Evolutionary conservation across 352 stramenopile species (phyloP).

Genomic region (Globisporangium emineosum): DNA sequence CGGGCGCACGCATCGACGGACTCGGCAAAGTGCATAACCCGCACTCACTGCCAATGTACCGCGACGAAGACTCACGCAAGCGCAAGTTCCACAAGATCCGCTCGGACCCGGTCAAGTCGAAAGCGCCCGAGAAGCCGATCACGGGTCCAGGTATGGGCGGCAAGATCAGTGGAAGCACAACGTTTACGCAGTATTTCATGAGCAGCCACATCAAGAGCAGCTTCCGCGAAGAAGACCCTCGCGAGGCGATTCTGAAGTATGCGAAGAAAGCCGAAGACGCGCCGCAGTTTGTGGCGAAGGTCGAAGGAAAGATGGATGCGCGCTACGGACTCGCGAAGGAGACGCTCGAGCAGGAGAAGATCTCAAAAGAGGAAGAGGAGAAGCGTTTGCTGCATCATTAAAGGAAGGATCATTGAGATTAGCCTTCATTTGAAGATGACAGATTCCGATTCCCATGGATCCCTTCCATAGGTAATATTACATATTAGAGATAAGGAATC

Average conservation of each 20-base stretch:
- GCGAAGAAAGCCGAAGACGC: slow-evolving; percentile 69
- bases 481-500: background rate
- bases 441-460: no score
- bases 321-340: slow-evolving; percentile 71
- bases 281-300: slow-evolving; percentile 61
- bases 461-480: background rate
- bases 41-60: slow-evolving; percentile 79
- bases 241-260: slow-evolving; percentile 85
- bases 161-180: slow-evolving; percentile 75
- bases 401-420: no score
- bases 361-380: slow-evolving; percentile 76
- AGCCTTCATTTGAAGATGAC: no score
- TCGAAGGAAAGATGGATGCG: slow-evolving; percentile 59
- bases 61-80: slow-evolving; percentile 60
- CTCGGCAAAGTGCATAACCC: slow-evolving; percentile 75
- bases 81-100: slow-evolving; percentile 73
- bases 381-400: slow-evolving; percentile 69
- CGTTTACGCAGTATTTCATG: slow-evolving; percentile 89
- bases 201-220: slow-evolving; percentile 83
- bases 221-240: slow-evolving; percentile 83
- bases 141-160: slow-evolving; percentile 75
- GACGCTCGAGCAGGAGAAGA: slow-evolving; percentile 78
- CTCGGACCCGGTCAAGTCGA: slow-evolving; percentile 67
- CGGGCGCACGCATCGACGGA: slow-evolving; percentile 64
- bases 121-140: slow-evolving; percentile 71